Percentiles rank a stretch among this genome's conserved stretches.
Evolutionary conservation across 1,284 basidiomycete species (phyloP).

Genomic region (Ustanciosporium gigantosporum): DNA sequence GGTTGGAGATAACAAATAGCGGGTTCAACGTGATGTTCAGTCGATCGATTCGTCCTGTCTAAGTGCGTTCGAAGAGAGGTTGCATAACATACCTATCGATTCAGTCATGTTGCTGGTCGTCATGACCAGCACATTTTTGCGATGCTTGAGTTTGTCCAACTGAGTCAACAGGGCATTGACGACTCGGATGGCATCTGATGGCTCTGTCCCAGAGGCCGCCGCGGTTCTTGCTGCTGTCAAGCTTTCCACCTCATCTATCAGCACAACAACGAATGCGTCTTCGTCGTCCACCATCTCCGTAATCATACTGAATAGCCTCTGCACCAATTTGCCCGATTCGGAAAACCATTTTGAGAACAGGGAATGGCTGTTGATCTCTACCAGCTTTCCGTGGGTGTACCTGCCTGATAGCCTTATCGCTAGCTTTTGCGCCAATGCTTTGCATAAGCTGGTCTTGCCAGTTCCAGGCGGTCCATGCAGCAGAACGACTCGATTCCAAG

Average conservation of each 20-base stretch:
- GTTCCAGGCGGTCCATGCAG: constrained; percentile 97
- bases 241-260: constrained; percentile 95
- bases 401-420: constrained; percentile 83
- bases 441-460: constrained; percentile 93
- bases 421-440: constrained; percentile 92
- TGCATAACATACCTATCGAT: constrained; percentile 79
- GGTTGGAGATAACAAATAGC: too few species aligned
- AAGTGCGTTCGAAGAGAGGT: too few species aligned
- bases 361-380: constrained; percentile 80
- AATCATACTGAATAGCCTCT: constrained; percentile 85
- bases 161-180: constrained; percentile 97
- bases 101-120: constrained; percentile 93
- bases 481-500: constrained; percentile 91
- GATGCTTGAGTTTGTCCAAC: constrained; percentile 88
- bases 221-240: constrained; percentile 89
- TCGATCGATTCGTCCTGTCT: too few species aligned
- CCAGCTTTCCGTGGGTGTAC: constrained; percentile 82
- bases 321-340: constrained; percentile 96
- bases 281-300: constrained; percentile 85
- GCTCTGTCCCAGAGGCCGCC: constrained; percentile 91
- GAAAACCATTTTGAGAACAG: constrained; percentile 71
- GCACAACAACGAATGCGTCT: constrained; percentile 84
- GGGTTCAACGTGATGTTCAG: too few species aligned
- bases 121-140: constrained; percentile 92
- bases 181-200: constrained; percentile 90